Evolutionary conservation across 1,284 basidiomycete species (phyloP).

Genomic region (Tausonia pullulans): DNA sequence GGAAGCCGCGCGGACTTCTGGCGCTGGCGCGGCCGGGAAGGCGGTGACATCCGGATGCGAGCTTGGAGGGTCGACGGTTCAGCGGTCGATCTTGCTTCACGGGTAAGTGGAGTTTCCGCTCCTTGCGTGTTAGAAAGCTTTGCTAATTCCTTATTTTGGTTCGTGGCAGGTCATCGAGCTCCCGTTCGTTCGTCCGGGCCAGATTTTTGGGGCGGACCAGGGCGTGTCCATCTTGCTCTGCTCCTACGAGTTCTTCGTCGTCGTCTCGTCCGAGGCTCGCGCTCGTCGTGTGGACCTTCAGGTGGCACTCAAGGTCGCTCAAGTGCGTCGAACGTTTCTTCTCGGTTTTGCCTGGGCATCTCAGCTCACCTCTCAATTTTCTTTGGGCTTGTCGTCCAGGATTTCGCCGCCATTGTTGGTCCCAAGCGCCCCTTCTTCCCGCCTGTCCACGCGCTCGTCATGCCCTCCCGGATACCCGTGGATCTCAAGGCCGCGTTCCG

Average conservation of each 20-base stretch:
- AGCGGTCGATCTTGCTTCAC: too few relatives aligned
- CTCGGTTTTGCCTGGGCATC: background rate
- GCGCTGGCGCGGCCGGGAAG: background rate
- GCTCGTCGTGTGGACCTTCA: background rate
- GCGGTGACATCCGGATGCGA: background rate
- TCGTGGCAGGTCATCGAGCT: too few relatives aligned
- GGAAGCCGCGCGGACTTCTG: constrained; percentile 1
- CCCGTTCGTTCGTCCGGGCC: too few relatives aligned
- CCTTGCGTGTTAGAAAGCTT: too few relatives aligned
- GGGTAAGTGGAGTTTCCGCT: too few relatives aligned
- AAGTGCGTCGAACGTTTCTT: background rate
- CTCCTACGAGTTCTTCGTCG: constrained; percentile 8
- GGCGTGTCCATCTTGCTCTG: background rate
- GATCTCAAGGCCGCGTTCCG: constrained; percentile 2
- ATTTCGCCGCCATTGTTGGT: background rate
- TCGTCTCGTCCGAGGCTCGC: background rate
- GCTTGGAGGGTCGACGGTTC: background rate
- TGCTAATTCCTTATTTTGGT: too few relatives aligned
- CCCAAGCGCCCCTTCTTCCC: background rate
- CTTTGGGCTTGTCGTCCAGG: background rate
- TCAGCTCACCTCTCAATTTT: background rate
- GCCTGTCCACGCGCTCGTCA: constrained; percentile 3
- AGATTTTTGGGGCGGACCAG: too few relatives aligned
- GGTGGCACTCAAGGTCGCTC: background rate
- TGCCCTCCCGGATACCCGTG: background rate